Evolutionary conservation across 108 stramenopile species (phyloP), one percentile per base, ranked within the genome.

Genomic region (Fistulifera solaris): DNA sequence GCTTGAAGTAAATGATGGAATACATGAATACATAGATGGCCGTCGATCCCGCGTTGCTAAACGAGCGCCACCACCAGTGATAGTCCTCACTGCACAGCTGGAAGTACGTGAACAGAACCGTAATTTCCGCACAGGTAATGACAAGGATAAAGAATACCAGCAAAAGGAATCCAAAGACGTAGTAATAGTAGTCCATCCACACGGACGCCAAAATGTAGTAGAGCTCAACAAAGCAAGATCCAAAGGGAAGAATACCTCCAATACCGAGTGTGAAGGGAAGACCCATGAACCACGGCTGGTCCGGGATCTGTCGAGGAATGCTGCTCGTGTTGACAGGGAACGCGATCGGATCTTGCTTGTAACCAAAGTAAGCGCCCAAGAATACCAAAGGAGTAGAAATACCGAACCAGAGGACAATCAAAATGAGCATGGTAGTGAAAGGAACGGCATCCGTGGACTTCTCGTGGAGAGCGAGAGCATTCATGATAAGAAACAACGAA

Each of bases 1-100:
- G 68, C 48, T 80, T 76, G 62, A 92, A 97, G 84, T 98, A 98
- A 48, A 92, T 75, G 52, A 94, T 68, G 26, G 87, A 87, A 74
- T 98, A 98, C 35, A 95, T 54, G 43, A 98, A 97, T 62, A 99
- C 87, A 62, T 94, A 98, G n/a, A 92, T 48, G 11, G 93, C 97
- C 15, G 94, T 93, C 7, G 87, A 75, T 52, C 95, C 97, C 15
- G 83, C 76, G 52, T 88, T 83, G 58, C 72, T 57, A 64, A 96
- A 94, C 44, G 94, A 88, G 46, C 96, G 82, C 99, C 99, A 99
- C 98, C 99, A 98, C 99, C 99, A 99, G 63, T 92, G 90, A 72
- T 98, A 96, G 74, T 99, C 93, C 81, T 98, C 98, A 27, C 88
- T 76, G 65, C 94, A 94, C 6, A 98, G 92, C 78, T 96, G 96